Evolutionary conservation across 768 basidiomycete species (phyloP).

Genomic region (Tulasnella sp.): DNA sequence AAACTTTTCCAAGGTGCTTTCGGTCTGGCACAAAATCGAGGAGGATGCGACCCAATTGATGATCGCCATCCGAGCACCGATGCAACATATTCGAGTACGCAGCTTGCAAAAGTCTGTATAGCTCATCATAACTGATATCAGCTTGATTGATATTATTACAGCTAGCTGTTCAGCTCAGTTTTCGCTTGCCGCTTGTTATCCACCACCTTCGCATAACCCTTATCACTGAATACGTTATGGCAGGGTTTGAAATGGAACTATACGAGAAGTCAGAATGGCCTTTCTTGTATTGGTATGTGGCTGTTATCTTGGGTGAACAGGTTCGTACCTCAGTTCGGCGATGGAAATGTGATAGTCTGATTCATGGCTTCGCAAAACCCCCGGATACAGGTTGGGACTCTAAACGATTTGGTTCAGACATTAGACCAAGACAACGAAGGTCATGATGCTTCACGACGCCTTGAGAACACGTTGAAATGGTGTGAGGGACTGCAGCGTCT

Average conservation of each 20-base stretch:
- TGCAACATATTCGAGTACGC: slow-evolving; percentile 7
- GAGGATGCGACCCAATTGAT: slow-evolving; percentile 4
- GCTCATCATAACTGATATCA: background rate
- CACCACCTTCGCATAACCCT: slow-evolving; percentile 52
- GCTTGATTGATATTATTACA: background rate
- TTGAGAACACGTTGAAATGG: background rate
- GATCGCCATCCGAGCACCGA: background rate
- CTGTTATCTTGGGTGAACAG: slow-evolving; percentile 2
- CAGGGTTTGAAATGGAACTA: slow-evolving; percentile 70
- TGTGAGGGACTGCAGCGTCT: background rate
- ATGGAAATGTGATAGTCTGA: background rate
- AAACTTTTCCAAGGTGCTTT: slow-evolving; percentile 15
- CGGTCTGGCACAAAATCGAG: slow-evolving; percentile 15
- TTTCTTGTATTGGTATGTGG: slow-evolving; percentile 66
- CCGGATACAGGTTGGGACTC: background rate
- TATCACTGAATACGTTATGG: slow-evolving; percentile 59
- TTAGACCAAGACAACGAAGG: background rate
- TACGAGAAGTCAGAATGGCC: slow-evolving; percentile 60
- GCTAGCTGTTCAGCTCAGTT: slow-evolving; percentile 30
- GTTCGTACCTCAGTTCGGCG: background rate
- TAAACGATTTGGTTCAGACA: background rate
- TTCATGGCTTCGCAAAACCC: background rate
- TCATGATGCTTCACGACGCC: background rate
- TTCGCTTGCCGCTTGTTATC: slow-evolving; percentile 41
- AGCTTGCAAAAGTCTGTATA: background rate